These are phyloP conservation scores for Ceratobasidium papillatum DNA, from an alignment of 1,284 basidiomycete genomes.

Conservation along the genomic window DNA sequence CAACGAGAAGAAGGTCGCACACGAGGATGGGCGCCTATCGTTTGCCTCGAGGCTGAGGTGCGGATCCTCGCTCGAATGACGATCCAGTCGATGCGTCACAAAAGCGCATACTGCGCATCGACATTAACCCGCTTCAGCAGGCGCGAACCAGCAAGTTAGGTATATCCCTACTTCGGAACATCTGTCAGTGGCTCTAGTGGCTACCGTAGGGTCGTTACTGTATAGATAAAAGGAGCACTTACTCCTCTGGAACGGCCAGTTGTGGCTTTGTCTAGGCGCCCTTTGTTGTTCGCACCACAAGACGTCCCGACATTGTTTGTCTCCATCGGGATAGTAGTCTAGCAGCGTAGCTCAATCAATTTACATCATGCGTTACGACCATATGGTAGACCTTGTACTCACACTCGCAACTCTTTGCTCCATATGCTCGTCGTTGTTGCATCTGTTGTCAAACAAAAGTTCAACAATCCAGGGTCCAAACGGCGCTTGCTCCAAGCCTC, in stretches of 20 bases:
- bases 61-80: not conserved
- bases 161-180: conserved; percentile 1
- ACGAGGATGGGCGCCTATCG: not conserved
- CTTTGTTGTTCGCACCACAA: conserved; percentile 11
- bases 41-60: conserved; percentile 21
- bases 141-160: not conserved
- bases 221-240: not conserved
- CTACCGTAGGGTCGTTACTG: not conserved
- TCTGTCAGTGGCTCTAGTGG: not conserved
- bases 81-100: conserved; percentile 11
- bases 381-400: not conserved
- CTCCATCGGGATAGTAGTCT: not conserved
- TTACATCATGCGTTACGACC: not conserved
- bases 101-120: conserved; percentile 9
- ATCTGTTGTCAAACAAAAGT: conserved; percentile 13
- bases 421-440: conserved; percentile 9
- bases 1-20: not conserved
- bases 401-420: not conserved
- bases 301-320: conserved; percentile 7
- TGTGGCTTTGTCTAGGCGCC: not conserved
- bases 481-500: not conserved
- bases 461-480: conserved; percentile 1
- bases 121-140: conserved; percentile 27
- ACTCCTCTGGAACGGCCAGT: not conserved
- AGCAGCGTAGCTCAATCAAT: not conserved